These are phyloP conservation scores for Glycine tomentella DNA, from an alignment of 306 rosid species.

Conservation along the genomic window DNA sequence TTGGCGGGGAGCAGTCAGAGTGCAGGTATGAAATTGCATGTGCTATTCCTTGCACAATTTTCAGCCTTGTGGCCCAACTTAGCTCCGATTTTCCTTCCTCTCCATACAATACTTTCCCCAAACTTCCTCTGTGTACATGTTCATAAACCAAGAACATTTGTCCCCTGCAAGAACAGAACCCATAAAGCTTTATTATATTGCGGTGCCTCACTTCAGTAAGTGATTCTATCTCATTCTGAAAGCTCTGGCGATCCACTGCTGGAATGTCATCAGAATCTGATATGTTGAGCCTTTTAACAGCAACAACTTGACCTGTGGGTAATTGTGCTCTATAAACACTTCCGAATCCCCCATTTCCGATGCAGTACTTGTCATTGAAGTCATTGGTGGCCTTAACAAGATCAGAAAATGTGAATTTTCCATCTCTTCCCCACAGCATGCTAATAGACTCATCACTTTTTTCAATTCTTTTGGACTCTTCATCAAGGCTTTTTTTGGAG, in stretches of 20 bases:
- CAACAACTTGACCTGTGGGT: conserved; percentile 58
- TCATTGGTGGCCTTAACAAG: conserved; percentile 63
- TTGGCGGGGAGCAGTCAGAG: conserved; percentile 62
- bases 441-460: conserved; percentile 2
- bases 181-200: conserved; percentile 69
- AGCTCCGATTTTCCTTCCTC: conserved; percentile 53
- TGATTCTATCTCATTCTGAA: conserved; percentile 65
- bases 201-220: conserved; percentile 71
- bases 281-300: conserved; percentile 64
- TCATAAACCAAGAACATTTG: conserved; percentile 73
- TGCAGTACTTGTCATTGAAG: conserved; percentile 65
- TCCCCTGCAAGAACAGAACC: conserved; percentile 60
- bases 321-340: conserved; percentile 67
- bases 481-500: conserved; percentile 35
- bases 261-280: conserved; percentile 58
- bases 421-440: conserved; percentile 54
- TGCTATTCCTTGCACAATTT: conserved; percentile 66
- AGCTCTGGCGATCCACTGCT: conserved; percentile 53
- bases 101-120: conserved; percentile 60
- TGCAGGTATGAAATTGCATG: conserved; percentile 72
- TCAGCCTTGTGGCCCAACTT: conserved; percentile 63
- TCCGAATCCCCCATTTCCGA: conserved; percentile 81
- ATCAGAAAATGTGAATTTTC: conserved; percentile 55
- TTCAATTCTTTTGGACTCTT: conserved; percentile 51
- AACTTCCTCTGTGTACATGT: conserved; percentile 61